These are phyloP conservation scores for Exophiala oligosperma DNA, from an alignment of 2,329 filamentous ascomycete species.

Conservation along the genomic window DNA sequence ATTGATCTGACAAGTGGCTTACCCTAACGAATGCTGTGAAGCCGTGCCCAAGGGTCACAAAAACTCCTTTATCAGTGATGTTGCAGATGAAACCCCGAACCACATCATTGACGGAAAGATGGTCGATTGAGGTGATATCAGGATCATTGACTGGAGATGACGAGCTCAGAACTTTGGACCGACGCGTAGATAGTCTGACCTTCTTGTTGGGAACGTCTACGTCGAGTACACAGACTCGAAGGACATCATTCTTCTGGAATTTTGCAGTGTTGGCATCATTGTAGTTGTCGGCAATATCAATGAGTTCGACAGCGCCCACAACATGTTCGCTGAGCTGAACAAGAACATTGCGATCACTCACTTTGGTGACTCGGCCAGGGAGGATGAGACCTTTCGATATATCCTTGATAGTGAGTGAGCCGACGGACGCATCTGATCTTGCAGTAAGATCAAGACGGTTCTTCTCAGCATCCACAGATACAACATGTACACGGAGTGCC, in stretches of 20 bases:
- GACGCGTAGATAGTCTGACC: conserved; percentile 75
- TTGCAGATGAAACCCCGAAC: conserved; percentile 91
- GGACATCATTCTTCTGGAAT: conserved; percentile 79
- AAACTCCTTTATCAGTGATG: conserved; percentile 84
- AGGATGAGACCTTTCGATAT: conserved; percentile 79
- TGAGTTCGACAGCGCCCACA: conserved; percentile 75
- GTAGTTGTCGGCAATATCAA: conserved; percentile 86
- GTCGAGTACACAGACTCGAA: conserved; percentile 81
- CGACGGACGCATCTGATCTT: conserved; percentile 58
- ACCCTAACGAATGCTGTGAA: conserved; percentile 82
- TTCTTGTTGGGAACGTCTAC: conserved; percentile 84
- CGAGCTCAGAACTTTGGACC: conserved; percentile 86
- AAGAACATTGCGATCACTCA: conserved; percentile 78
- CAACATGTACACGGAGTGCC: conserved; percentile 77
- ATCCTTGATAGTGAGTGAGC: conserved; percentile 66
- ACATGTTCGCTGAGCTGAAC: conserved; percentile 81
- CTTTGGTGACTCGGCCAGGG: conserved; percentile 79
- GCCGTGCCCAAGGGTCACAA: conserved; percentile 78
- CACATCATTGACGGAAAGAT: conserved; percentile 74
- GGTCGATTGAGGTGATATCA: conserved; percentile 70
- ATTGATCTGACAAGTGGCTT: conserved; percentile 84
- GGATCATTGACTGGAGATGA: conserved; percentile 76
- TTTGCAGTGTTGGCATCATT: conserved; percentile 72
- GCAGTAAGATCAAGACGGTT: conserved; percentile 83
- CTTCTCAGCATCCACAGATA: conserved; percentile 69